A percentile compares a stretch with the other conserved stretches of the same genome.
These are phyloP conservation scores for Fusarium oligoseptatum DNA, from an alignment of 2,329 filamentous ascomycete genomes.

Conservation along the genomic window DNA sequence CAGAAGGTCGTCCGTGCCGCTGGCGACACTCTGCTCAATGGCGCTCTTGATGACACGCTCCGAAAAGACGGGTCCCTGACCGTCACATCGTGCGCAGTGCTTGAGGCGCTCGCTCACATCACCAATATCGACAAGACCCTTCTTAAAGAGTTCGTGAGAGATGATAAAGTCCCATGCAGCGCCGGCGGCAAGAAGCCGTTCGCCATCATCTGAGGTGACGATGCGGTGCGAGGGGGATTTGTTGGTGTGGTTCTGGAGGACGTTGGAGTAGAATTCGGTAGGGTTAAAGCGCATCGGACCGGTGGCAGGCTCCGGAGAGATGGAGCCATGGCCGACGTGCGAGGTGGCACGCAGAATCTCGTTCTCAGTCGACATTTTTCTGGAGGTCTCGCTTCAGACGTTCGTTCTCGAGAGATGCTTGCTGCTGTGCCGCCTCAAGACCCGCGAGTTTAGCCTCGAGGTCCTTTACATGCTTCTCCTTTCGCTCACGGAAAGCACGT, in stretches of 20 bases:
- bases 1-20: constrained; percentile 81
- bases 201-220: constrained; percentile 73
- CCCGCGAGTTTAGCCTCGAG: constrained; percentile 86
- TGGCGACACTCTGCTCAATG: constrained; percentile 83
- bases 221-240: constrained; percentile 78
- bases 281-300: constrained; percentile 80
- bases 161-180: constrained; percentile 94
- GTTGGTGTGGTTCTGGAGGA: constrained; percentile 72
- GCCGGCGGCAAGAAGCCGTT: constrained; percentile 78
- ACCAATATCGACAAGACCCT: constrained; percentile 83
- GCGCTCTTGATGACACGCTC: constrained; percentile 79
- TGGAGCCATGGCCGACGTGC: constrained; percentile 54
- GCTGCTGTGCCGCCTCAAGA: constrained; percentile 80
- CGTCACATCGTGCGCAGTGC: constrained; percentile 82
- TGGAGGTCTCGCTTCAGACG: constrained; percentile 86
- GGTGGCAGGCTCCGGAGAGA: constrained; percentile 65
- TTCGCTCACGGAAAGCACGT: constrained; percentile 94
- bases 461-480: constrained; percentile 94
- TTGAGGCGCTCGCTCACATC: constrained; percentile 85
- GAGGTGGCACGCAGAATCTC: constrained; percentile 90
- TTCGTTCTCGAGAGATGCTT: constrained; percentile 86
- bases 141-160: constrained; percentile 80
- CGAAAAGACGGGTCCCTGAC: constrained; percentile 88
- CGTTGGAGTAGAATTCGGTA: constrained; percentile 76
- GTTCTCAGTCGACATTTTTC: constrained; percentile 87